phyloP scores from a whole-genome alignment of 1,284 basidiomycete genomes.

The Melampsora larici-populina region DNA sequence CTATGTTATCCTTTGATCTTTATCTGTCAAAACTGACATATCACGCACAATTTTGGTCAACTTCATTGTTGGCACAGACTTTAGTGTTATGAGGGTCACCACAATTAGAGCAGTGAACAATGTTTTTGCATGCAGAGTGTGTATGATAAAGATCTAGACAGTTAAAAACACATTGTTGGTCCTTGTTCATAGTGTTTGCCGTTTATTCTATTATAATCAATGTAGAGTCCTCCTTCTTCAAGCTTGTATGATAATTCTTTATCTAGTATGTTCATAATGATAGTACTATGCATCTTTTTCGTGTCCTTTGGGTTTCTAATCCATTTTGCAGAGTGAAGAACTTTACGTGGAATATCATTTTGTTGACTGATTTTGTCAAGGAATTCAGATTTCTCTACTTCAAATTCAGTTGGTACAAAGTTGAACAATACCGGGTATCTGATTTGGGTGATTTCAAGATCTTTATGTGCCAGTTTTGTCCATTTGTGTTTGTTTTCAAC shows the following conservation, averaged over 20 bases:
- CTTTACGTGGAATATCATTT: no score
- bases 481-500: conserved; percentile 21
- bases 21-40: no score
- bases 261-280: no score
- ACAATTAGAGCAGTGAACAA: neutral
- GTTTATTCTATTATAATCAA: no score
- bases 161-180: conserved; percentile 12
- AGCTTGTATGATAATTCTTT: no score
- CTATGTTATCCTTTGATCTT: no score
- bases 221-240: neutral
- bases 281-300: no score
- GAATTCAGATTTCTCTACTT: neutral
- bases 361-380: no score
- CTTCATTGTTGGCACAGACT: neutral
- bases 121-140: neutral
- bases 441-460: neutral
- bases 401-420: neutral
- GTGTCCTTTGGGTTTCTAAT: neutral
- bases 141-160: neutral
- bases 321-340: no score
- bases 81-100: neutral
- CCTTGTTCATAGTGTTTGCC: neutral
- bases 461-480: conserved; percentile 4
- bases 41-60: no score
- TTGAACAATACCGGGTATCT: neutral